A percentile compares a stretch with the other conserved stretches of the same genome.
Conservation (phyloP, 345 rosid species). For the Pistacia vera region DNA sequence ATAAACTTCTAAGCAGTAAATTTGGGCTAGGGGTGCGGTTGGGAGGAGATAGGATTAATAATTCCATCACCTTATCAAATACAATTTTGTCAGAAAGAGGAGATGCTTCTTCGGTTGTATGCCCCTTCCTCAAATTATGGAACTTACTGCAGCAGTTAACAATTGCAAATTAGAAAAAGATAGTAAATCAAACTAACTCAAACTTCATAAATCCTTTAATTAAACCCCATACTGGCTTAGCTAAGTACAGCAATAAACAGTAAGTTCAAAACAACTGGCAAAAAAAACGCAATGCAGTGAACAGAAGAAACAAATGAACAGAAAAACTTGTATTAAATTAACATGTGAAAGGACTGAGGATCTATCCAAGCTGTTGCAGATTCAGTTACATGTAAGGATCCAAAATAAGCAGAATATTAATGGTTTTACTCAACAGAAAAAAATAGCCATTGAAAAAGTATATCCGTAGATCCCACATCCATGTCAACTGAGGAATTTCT, state of each 20-base stretch:
- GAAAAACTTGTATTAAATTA: background rate
- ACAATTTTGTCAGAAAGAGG: slow-evolving; percentile 87
- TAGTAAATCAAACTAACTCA: background rate
- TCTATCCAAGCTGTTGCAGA: background rate
- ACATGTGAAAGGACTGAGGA: background rate
- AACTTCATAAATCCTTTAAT: slow-evolving; percentile 10
- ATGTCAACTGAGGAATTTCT: too few species aligned
- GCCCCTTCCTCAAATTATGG: slow-evolving; percentile 64
- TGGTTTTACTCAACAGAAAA: too few species aligned
- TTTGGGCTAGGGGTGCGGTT: background rate
- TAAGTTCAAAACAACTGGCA: slow-evolving; percentile 4
- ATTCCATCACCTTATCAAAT: slow-evolving; percentile 65
- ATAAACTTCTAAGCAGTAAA: background rate
- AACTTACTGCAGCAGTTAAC: slow-evolving; percentile 57
- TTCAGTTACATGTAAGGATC: background rate
- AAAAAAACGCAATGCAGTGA: background rate
- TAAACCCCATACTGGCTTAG: background rate
- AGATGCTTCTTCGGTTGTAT: slow-evolving; percentile 66
- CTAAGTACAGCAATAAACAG: background rate
- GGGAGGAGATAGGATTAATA: background rate
- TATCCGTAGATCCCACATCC: too few species aligned
- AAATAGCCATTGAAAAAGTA: too few species aligned
- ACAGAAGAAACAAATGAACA: background rate
- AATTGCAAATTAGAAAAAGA: slow-evolving; percentile 8
- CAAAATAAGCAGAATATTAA: too few species aligned